Percentiles rank a stretch among this genome's conserved stretches.
These are phyloP conservation scores for Thuja plicata DNA, from an alignment of 83 land plant species.

Conservation along the genomic window DNA sequence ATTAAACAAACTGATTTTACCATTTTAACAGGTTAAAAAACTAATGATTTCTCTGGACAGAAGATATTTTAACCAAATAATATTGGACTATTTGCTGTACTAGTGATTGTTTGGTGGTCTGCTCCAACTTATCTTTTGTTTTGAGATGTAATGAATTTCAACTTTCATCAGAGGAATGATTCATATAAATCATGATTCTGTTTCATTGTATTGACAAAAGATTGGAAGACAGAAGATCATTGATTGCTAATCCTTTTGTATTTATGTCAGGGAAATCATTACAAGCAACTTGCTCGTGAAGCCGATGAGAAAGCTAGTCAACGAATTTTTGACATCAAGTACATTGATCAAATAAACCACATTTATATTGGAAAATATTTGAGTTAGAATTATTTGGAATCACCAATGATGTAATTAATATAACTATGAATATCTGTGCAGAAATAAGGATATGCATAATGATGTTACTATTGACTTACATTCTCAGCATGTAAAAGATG, in stretches of 20 bases:
- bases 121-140: neutral
- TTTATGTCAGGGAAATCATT: constrained; percentile 37
- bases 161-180: neutral
- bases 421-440: constrained; percentile 26
- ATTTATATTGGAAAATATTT: neutral
- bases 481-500: constrained; percentile 83
- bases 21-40: neutral
- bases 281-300: constrained; percentile 54
- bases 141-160: neutral
- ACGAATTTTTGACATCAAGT: constrained; percentile 70
- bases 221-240: constrained; percentile 16
- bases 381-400: neutral
- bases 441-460: constrained; percentile 69
- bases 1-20: neutral
- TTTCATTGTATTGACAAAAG: neutral
- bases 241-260: neutral
- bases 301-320: constrained; percentile 79
- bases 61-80: neutral
- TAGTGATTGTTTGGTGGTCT: neutral
- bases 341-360: neutral
- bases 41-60: neutral
- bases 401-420: neutral
- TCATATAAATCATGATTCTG: neutral
- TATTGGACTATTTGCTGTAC: neutral
- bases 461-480: constrained; percentile 87